Conservation (phyloP, 169 alveolate species). For the Sarcocystis neurona region DNA sequence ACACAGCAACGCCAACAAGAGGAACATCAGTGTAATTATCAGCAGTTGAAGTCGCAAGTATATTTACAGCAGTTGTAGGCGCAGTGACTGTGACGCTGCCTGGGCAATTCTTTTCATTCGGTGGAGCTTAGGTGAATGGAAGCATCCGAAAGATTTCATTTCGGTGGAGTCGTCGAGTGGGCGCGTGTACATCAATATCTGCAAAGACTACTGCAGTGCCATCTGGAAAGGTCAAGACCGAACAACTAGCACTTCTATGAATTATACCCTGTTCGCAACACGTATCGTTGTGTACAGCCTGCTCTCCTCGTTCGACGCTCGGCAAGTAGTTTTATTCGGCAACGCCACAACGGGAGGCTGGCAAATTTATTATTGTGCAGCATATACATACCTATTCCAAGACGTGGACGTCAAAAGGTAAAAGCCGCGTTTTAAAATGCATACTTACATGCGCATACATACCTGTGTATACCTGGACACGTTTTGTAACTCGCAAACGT, state of each 20-base stretch:
- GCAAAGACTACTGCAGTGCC: background rate
- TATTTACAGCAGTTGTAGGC: too few species aligned
- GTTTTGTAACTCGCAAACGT: too few species aligned
- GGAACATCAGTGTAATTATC: too few species aligned
- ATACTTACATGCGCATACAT: too few species aligned
- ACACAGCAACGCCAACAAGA: too few species aligned
- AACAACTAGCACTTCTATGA: background rate
- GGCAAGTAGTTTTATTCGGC: background rate
- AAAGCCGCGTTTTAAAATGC: background rate
- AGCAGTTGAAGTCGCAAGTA: too few species aligned
- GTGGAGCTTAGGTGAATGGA: conserved; percentile 28
- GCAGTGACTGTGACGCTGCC: too few species aligned
- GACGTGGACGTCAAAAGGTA: background rate
- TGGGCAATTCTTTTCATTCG: too few species aligned
- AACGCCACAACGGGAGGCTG: background rate
- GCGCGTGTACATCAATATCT: background rate
- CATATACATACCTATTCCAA: background rate
- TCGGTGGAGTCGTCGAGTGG: background rate
- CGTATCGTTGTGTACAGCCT: background rate
- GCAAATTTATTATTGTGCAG: background rate
- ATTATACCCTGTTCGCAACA: background rate
- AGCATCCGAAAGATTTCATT: conserved; percentile 18
- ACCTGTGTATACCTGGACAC: too few species aligned
- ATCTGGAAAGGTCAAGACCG: conserved; percentile 39
- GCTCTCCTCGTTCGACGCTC: conserved; percentile 17